phyloP scores from a whole-genome alignment of 1,139 yeast species.

The Zygosaccharomyces pseudobailii region DNA sequence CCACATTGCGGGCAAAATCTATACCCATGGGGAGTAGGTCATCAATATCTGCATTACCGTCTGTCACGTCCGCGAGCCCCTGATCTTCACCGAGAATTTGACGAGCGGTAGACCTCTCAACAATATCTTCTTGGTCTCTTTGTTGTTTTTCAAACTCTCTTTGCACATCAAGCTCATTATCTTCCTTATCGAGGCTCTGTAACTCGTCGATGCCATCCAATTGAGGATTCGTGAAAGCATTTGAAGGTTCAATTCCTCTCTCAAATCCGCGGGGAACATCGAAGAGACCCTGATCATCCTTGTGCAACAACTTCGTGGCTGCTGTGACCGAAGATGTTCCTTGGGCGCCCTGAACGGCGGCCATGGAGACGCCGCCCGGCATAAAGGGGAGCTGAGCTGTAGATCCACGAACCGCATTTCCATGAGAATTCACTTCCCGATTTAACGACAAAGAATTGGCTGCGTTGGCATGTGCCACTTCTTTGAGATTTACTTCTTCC shows the following conservation, averaged over 20 bases:
- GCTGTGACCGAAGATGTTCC: constrained; percentile 17
- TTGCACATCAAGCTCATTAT: constrained; percentile 26
- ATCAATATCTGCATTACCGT: constrained; percentile 51
- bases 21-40: constrained; percentile 69
- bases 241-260: constrained; percentile 55
- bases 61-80: constrained; percentile 4
- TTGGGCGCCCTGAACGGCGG: constrained; percentile 18
- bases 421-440: constrained; percentile 60
- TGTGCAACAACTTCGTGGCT: constrained; percentile 47
- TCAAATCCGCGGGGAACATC: constrained; percentile 79
- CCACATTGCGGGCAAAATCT: constrained; percentile 41
- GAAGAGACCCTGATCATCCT: constrained; percentile 69
- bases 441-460: constrained; percentile 68
- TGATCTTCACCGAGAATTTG: constrained; percentile 8
- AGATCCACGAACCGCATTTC: constrained; percentile 62
- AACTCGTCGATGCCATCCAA: constrained; percentile 21
- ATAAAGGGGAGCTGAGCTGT: constrained; percentile 81
- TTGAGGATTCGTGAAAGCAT: constrained; percentile 9
- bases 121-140: constrained; percentile 30
- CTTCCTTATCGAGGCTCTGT: constrained; percentile 26
- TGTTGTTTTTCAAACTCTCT: constrained; percentile 28
- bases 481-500: constrained; percentile 52
- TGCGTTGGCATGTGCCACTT: constrained; percentile 51
- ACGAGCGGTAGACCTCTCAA: constrained; percentile 24
- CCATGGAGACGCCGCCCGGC: constrained; percentile 76